Evolutionary conservation across 2,329 filamentous ascomycete species (phyloP), one percentile per base, ranked within the genome.

Genomic region (Lasiodiplodia sp.): DNA sequence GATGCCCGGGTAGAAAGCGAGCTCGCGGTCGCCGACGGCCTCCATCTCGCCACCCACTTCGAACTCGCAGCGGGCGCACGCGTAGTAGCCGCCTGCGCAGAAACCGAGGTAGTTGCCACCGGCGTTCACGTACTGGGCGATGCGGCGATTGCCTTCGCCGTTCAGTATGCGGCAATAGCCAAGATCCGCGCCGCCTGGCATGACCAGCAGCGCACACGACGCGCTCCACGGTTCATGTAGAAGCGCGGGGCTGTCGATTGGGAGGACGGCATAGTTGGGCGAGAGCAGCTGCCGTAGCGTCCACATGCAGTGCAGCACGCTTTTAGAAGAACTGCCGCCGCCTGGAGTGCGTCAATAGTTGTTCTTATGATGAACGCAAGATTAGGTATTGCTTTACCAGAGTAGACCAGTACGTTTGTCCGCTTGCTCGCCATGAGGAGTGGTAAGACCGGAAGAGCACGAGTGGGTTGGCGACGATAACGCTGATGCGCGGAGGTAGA

Each of bases 51-150:
- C 89, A 2, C 94, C 93, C 14, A 96, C 90, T 81, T 98, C 95
- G 71, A 98, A 99, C 78, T 99, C 96, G 77, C 95, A 97, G 71
- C 85, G 86, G 47, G 86, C 84, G 72, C 86, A 89, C 25, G 91
- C 96, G 75, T 97, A 99, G 81, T 99, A 99, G 12, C 92, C 96
- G 5, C 96, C 96, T 2, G 96, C 96, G 77, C 96, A 99, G 74
- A 99, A 90, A 0, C 96, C 96, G 2, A 99, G 86, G 76, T 96
- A 99, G 0, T 87, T 85, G 18, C 96, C 96, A 34, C 96, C 96
- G 37, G 88, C 86, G 69, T 93, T 91, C 60, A 99, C 93, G 76
- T 92, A 99, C 72, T 95, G 91, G 67, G 86, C 84, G 78, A 99
- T 97, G 72, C 88, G 87, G 44, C 91, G 87, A 79, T 98, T 99